These are phyloP conservation scores for Fusarium sp. DNA, from an alignment of 2,329 filamentous ascomycete genomes.

Conservation along the genomic window DNA sequence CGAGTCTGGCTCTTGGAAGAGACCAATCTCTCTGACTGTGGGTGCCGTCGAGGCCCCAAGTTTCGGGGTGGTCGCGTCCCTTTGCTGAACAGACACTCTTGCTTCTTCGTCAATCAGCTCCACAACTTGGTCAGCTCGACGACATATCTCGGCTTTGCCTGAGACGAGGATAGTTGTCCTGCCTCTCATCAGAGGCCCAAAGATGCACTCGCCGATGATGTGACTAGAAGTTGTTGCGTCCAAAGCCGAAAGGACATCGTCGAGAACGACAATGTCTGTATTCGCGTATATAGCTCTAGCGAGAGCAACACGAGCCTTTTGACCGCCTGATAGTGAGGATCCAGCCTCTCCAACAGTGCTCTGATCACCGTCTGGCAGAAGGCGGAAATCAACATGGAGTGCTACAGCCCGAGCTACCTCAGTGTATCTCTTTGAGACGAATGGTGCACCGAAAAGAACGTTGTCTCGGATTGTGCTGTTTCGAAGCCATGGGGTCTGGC, in stretches of 20 bases:
- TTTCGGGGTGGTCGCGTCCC: neutral
- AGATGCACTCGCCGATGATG: neutral
- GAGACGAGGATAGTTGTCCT: neutral
- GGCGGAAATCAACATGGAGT: constrained; percentile 5
- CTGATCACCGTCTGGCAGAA: constrained; percentile 1
- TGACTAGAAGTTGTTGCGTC: constrained; percentile 4
- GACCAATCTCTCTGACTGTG: neutral
- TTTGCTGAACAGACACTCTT: neutral
- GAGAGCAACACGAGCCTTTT: constrained; percentile 7
- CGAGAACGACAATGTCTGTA: constrained; percentile 2
- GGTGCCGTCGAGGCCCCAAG: neutral
- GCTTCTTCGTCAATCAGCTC: neutral
- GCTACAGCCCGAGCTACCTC: constrained; percentile 32
- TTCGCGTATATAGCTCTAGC: constrained; percentile 4
- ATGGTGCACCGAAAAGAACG: constrained; percentile 48
- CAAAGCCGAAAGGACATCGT: constrained; percentile 9
- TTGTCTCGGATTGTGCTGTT: constrained; percentile 53
- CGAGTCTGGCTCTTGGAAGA: neutral
- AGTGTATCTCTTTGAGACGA: constrained; percentile 45
- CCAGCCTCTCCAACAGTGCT: constrained; percentile 6
- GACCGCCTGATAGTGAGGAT: constrained; percentile 8
- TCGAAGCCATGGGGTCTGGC: constrained; percentile 55
- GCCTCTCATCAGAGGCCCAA: neutral
- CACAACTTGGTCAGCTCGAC: neutral
- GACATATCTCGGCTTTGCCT: neutral